Base-by-base conservation (phyloP, 805 yeast species). In the Saccharomycopsis sp. region DNA sequence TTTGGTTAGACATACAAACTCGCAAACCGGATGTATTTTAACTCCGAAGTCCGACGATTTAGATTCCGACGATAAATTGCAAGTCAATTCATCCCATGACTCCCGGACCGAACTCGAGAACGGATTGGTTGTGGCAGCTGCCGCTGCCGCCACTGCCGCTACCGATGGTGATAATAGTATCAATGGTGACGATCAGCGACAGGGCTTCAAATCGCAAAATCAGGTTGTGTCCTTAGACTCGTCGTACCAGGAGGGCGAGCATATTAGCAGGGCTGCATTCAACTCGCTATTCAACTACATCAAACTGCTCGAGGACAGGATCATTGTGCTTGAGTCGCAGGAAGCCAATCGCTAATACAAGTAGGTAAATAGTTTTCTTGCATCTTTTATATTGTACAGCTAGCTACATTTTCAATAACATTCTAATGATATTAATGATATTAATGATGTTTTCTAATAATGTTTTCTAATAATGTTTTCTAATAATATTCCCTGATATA, bases 1-100 rank as follows among this genome's bases (percentile, higher is more conserved):
- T 0, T 74, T 88, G 25, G 78, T 83, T 2, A 75, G 96, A 61
- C 96, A 88, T 67, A 73, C 75, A 52, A 82, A 85, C 58, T 72
- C 74, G 52, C 73, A 75, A 42, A 68, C 71, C 22, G 70, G 70
- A 9, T 72, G 75, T 57, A 64, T 67, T n/a, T 17, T 54, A 3
- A 29, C 51, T 41, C 19, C 35, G 3, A 42, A 42, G 9, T 12
- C 15, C 22, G 22, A 41, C 34, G 25, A 19, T 19, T 15, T 25
- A 14, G 25, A 15, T 14, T 9, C 17, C 42, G 20, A 53, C 17
- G 22, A 25, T 29, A 35, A 38, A 19, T 3, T 29, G 47, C n/a
- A 19, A 15, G 9, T 38, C 22, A 29, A 15, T 19, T 29, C 47
- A 14, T 29, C 15, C 17, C 15, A 24, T 20, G 17, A 47, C 17